Evolutionary conservation across 2,329 filamentous ascomycete genomes (phyloP).

Genomic region (Aspergillus sergii): DNA sequence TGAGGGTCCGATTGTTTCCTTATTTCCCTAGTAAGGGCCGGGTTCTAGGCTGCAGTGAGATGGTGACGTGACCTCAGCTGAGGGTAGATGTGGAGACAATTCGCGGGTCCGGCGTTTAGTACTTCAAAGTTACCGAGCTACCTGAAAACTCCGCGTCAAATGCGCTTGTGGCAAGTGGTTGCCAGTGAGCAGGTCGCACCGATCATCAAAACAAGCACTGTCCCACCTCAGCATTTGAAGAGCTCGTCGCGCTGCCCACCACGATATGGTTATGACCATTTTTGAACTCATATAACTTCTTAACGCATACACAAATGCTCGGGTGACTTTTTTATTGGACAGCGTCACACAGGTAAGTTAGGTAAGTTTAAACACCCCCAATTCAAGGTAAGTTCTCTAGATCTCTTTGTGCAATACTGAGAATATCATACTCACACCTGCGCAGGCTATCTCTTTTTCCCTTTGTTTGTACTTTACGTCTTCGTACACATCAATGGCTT

Average conservation of each 20-base stretch:
- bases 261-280: constrained; percentile 10
- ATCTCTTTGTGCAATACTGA: constrained; percentile 1
- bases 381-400: constrained; percentile 23
- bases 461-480: constrained; percentile 5
- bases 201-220: constrained; percentile 24
- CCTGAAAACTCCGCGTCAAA: constrained; percentile 23
- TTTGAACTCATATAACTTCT: constrained; percentile 1
- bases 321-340: not conserved
- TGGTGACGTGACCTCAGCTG: constrained; percentile 20
- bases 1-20: not conserved
- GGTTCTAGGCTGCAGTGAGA: not conserved
- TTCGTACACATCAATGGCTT: constrained; percentile 34
- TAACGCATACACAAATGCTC: constrained; percentile 11
- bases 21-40: not conserved
- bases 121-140: constrained; percentile 13
- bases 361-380: constrained; percentile 14
- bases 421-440: constrained; percentile 1
- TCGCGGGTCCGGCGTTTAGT: constrained; percentile 3
- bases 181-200: constrained; percentile 14
- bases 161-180: constrained; percentile 22
- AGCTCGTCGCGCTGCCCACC: not conserved
- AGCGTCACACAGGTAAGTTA: constrained; percentile 16
- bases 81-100: constrained; percentile 20
- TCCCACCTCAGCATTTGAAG: not conserved
- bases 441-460: not conserved